These are phyloP conservation scores for Boletus insuetus DNA, from an alignment of 768 basidiomycete genomes.

Conservation along the genomic window DNA sequence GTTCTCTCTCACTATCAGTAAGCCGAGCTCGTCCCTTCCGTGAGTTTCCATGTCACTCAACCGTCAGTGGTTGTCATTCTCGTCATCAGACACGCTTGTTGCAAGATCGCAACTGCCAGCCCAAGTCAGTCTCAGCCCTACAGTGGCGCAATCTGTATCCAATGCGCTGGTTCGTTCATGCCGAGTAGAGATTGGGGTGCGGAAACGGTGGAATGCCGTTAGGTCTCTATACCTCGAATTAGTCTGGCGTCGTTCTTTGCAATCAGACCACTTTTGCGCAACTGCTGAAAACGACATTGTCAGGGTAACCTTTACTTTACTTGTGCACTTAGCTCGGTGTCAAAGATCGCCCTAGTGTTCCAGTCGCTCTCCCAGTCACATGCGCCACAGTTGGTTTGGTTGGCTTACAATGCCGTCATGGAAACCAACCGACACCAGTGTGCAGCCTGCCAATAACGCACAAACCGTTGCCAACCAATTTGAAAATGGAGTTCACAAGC, in stretches of 20 bases:
- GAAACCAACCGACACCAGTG: constrained; percentile 13
- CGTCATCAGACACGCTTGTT: background rate
- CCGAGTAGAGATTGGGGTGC: background rate
- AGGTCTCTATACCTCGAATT: background rate
- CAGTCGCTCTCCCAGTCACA: too few species aligned
- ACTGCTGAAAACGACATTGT: background rate
- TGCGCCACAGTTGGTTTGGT: background rate
- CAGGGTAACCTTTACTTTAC: background rate
- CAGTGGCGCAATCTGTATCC: background rate
- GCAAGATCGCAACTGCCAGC: background rate
- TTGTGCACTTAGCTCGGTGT: background rate
- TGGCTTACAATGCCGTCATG: constrained; percentile 7
- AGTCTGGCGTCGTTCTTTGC: background rate
- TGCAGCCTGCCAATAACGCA: background rate
- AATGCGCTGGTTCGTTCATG: background rate
- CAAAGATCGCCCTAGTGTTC: background rate
- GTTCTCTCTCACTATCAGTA: background rate
- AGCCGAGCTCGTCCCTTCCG: background rate
- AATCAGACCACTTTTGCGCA: constrained; percentile 9
- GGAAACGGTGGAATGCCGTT: background rate
- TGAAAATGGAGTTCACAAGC: constrained; percentile 1
- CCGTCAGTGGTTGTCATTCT: background rate
- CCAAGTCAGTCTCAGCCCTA: background rate
- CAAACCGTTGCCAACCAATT: background rate
- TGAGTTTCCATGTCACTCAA: background rate